These are phyloP conservation scores for Nicotiana tomentosiformis DNA, from an alignment of 257 asterid genomes.

Conservation along the genomic window DNA sequence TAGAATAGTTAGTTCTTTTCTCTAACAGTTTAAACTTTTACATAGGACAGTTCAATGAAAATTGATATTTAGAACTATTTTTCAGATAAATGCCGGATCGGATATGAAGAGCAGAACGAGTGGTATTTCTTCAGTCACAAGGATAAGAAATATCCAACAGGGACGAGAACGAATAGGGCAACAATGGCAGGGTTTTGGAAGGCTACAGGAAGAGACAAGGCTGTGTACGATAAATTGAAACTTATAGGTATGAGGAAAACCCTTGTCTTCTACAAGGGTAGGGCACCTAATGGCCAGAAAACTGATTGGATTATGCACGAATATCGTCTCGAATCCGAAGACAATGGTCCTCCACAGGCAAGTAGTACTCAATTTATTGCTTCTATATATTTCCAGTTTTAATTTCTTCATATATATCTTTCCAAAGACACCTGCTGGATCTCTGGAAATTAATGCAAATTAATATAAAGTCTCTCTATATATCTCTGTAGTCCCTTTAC, in stretches of 20 bases:
- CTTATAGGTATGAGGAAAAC: constrained; percentile 77
- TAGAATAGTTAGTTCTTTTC: background rate
- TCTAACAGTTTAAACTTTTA: background rate
- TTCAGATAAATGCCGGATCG: constrained; percentile 58
- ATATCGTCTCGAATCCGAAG: constrained; percentile 56
- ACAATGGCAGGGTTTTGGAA: constrained; percentile 76
- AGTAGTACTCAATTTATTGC: background rate
- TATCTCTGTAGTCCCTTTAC: background rate
- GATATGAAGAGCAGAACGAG: constrained; percentile 62
- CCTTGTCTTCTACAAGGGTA: constrained; percentile 65
- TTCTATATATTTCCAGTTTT: background rate
- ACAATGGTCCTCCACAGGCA: constrained; percentile 63
- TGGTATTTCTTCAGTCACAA: constrained; percentile 73
- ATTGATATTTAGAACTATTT: background rate
- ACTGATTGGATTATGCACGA: constrained; percentile 77
- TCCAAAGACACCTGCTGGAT: background rate
- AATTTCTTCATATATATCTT: background rate
- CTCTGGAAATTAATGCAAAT: background rate
- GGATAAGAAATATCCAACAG: constrained; percentile 66
- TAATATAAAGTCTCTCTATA: background rate
- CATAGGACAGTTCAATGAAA: background rate
- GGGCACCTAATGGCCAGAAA: constrained; percentile 73
- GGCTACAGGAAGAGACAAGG: constrained; percentile 71
- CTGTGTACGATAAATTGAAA: constrained; percentile 38
- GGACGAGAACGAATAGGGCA: constrained; percentile 66